phyloP scores from a whole-genome alignment of 805 yeast genomes.

The Barnettozyma sucrosica region DNA sequence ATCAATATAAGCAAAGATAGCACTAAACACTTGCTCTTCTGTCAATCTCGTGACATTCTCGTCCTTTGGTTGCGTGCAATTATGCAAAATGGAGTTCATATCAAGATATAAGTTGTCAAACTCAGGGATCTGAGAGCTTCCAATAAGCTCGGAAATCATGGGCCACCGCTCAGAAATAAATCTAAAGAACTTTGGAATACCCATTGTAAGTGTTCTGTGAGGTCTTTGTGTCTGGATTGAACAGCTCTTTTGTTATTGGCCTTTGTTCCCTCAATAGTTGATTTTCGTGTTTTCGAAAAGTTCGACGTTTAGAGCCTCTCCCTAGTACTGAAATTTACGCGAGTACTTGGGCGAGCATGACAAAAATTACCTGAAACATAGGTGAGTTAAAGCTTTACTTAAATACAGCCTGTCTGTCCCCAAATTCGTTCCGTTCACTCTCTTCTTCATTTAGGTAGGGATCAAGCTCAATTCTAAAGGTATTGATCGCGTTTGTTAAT shows the following conservation, averaged over 20 bases:
- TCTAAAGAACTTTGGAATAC: constrained; percentile 95
- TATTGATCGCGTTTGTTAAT: not conserved
- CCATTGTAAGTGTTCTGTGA: constrained; percentile 35
- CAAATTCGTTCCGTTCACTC: not conserved
- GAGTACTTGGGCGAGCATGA: not conserved
- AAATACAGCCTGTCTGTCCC: not conserved
- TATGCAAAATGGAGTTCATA: constrained; percentile 95
- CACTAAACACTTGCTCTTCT: constrained; percentile 87
- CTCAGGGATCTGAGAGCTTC: constrained; percentile 80
- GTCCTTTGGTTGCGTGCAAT: constrained; percentile 84
- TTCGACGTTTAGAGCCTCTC: constrained; percentile 1
- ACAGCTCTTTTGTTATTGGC: not conserved
- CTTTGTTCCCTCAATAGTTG: not conserved
- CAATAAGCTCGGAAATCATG: constrained; percentile 78
- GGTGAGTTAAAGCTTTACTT: not conserved
- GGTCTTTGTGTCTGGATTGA: not conserved
- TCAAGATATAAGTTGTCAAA: constrained; percentile 93
- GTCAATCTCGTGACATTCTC: constrained; percentile 60
- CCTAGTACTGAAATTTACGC: constrained; percentile 11
- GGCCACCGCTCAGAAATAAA: constrained; percentile 99
- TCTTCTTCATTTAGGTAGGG: not conserved
- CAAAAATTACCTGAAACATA: not conserved
- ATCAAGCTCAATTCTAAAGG: constrained; percentile 1
- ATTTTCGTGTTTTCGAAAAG: not conserved
- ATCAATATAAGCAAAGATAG: constrained; percentile 92